phyloP scores from a whole-genome alignment of 208 protist genomes.

The Crithidia fasciculata region DNA sequence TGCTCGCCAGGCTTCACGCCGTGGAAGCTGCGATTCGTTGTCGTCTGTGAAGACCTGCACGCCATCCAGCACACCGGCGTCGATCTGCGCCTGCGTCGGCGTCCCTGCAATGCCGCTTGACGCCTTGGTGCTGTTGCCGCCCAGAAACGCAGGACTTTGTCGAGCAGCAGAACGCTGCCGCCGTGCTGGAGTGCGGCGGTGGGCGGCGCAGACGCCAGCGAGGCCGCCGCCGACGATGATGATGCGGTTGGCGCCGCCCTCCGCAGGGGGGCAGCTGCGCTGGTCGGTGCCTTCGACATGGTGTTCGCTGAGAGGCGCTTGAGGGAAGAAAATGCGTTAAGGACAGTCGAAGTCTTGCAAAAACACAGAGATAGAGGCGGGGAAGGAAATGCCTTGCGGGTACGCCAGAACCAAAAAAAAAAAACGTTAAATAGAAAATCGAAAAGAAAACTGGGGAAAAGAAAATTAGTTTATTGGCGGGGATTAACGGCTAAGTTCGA shows the following conservation, averaged over 20 bases:
- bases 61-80: conserved; percentile 62
- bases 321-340: background rate
- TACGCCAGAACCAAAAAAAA: background rate
- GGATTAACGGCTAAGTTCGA: background rate
- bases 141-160: conserved; percentile 86
- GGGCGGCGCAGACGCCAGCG: conserved; percentile 60
- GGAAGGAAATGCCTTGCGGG: too few relatives aligned
- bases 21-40: conserved; percentile 58
- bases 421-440: too few relatives aligned
- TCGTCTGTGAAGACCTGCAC: conserved; percentile 58
- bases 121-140: conserved; percentile 92
- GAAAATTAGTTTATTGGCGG: background rate
- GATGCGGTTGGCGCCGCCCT: conserved; percentile 39
- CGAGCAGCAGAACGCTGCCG: conserved; percentile 79
- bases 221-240: conserved; percentile 76
- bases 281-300: background rate
- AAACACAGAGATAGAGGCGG: too few relatives aligned
- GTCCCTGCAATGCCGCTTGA: conserved; percentile 92
- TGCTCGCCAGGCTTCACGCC: conserved; percentile 42
- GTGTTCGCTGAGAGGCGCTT: background rate
- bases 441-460: conserved; percentile 16
- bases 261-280: conserved; percentile 7
- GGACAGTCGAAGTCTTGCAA: background rate
- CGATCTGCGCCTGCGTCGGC: conserved; percentile 76
- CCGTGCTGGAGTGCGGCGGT: conserved; percentile 60